Evolutionary conservation across 2,329 filamentous ascomycete species (phyloP).

Genomic region (Alternaria panax): DNA sequence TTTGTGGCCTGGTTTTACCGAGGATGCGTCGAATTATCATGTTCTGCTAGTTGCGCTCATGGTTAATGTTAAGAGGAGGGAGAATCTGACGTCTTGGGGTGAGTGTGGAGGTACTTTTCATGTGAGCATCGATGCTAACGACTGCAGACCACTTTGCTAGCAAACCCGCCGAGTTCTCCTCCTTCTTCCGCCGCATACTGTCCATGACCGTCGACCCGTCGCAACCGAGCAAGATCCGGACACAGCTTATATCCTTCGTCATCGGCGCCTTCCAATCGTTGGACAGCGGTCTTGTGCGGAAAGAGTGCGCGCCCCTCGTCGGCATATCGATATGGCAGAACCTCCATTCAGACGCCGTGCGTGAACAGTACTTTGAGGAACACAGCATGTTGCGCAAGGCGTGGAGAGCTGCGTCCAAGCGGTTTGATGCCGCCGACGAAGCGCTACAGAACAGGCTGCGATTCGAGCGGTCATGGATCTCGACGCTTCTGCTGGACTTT

Average conservation of each 20-base stretch:
- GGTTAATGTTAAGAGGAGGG: conserved; percentile 85
- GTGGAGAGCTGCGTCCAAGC: conserved; percentile 86
- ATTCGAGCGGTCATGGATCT: conserved; percentile 95
- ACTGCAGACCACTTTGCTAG: conserved; percentile 74
- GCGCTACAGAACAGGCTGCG: conserved; percentile 77
- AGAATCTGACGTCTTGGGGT: conserved; percentile 89
- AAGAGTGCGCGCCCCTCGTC: conserved; percentile 94
- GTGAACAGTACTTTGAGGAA: conserved; percentile 76
- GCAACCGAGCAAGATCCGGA: conserved; percentile 62
- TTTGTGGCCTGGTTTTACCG: conserved; percentile 90
- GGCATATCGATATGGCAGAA: conserved; percentile 97
- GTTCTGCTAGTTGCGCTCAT: conserved; percentile 86
- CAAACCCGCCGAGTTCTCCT: conserved; percentile 82
- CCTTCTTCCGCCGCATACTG: conserved; percentile 85
- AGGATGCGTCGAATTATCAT: conserved; percentile 90
- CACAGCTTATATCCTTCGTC: conserved; percentile 86
- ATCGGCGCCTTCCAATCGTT: conserved; percentile 93
- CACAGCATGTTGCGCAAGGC: conserved; percentile 80
- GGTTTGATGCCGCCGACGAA: conserved; percentile 87
- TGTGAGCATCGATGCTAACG: conserved; percentile 42
- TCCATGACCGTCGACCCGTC: conserved; percentile 74
- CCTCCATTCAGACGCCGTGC: conserved; percentile 76
- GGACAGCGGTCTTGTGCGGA: conserved; percentile 86
- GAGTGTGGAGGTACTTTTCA: conserved; percentile 42
- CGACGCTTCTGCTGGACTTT: conserved; percentile 84